These are phyloP conservation scores for Effrenium voratum DNA, from an alignment of 73 alveolate species.

Conservation along the genomic window DNA sequence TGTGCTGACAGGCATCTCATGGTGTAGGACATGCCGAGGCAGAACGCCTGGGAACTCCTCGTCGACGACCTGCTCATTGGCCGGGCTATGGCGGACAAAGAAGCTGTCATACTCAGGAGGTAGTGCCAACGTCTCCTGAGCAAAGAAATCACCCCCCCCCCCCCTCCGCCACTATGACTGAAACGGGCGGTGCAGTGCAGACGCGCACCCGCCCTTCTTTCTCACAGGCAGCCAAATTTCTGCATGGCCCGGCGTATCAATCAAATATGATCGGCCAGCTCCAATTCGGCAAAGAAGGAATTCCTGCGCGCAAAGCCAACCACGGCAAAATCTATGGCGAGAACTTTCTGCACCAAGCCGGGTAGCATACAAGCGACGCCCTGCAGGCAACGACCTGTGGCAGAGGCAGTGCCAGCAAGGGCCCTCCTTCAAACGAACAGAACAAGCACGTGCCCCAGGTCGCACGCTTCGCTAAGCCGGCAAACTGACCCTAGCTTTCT, in stretches of 20 bases:
- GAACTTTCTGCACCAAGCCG: background rate
- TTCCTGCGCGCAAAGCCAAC: slow-evolving; percentile 35
- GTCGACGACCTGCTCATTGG: slow-evolving; percentile 85
- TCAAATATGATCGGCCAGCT: slow-evolving; percentile 86
- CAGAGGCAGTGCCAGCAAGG: background rate
- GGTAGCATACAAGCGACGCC: slow-evolving; percentile 64
- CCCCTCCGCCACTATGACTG: too few species aligned
- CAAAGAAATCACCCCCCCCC: too few species aligned
- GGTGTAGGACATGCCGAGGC: slow-evolving; percentile 83
- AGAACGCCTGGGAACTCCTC: slow-evolving; percentile 86
- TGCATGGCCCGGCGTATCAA: slow-evolving; percentile 68
- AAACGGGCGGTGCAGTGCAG: too few species aligned
- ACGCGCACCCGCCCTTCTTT: too few species aligned
- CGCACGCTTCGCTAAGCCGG: too few species aligned
- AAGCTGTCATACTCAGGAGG: slow-evolving; percentile 92
- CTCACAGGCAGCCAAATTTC: background rate
- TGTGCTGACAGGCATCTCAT: slow-evolving; percentile 15
- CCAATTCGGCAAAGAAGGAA: slow-evolving; percentile 83
- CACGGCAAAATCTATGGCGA: background rate
- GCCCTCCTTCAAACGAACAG: background rate
- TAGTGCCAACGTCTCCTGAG: slow-evolving; percentile 71
- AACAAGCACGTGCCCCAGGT: background rate
- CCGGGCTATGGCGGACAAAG: slow-evolving; percentile 85
- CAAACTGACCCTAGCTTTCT: too few species aligned
- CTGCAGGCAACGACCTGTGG: slow-evolving; percentile 84